Conservation (phyloP, 1,284 basidiomycete species). For the Marasmius fiardii region DNA sequence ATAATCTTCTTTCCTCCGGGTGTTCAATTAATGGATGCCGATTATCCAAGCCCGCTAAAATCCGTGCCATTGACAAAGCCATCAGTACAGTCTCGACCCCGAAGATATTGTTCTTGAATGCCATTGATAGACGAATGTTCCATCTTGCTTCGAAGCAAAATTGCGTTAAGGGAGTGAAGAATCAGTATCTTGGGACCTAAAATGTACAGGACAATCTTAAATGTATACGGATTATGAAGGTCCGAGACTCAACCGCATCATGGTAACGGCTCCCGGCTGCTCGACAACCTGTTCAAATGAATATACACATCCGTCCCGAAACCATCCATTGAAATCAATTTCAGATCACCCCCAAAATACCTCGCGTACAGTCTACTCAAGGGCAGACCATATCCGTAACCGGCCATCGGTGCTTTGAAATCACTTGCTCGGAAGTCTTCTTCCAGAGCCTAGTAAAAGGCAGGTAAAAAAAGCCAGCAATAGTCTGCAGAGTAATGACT, state of each 20-base stretch:
- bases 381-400: slow-evolving; percentile 94
- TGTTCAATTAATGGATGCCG: too few species aligned
- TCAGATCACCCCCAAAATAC: slow-evolving; percentile 97
- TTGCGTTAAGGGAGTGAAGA: too few species aligned
- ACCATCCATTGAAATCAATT: slow-evolving; percentile 97
- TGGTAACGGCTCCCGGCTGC: slow-evolving; percentile 73
- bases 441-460: slow-evolving; percentile 66
- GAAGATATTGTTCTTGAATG: too few species aligned
- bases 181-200: too few species aligned
- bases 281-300: slow-evolving; percentile 84
- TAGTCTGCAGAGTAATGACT: neutral
- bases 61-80: too few species aligned
- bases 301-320: slow-evolving; percentile 93
- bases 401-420: slow-evolving; percentile 98
- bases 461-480: neutral
- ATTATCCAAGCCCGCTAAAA: too few species aligned
- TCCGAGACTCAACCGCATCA: slow-evolving; percentile 19
- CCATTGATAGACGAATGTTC: too few species aligned
- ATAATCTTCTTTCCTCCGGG: too few species aligned
- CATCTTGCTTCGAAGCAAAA: too few species aligned
- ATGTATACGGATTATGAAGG: too few species aligned
- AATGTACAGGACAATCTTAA: too few species aligned
- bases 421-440: slow-evolving; percentile 89
- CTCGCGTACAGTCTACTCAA: slow-evolving; percentile 90
- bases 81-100: too few species aligned